Evolutionary conservation across 1,139 yeast genomes (phyloP), one percentile per base, ranked within the genome.

Genomic region (Yamadazyma buinensis): DNA sequence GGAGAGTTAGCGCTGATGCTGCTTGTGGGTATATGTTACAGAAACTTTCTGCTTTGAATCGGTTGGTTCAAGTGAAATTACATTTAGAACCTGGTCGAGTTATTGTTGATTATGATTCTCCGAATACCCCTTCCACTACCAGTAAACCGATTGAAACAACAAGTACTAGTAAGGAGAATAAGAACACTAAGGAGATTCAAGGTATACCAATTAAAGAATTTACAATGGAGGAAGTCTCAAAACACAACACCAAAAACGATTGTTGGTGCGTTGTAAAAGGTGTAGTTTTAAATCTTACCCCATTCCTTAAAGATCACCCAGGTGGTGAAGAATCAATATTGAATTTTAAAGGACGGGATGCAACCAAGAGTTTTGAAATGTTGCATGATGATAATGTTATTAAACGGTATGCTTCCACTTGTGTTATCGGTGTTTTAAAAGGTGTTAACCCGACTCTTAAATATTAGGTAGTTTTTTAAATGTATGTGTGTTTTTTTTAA

Each of bases 201-300:
- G 42, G 49, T 20, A 59, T 72, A 24, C 78, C 79, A 0, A 51
- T 54, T 4, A 61, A 57, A 33, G 74, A 72, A 41, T 72, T 64
- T 41, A 59, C 78, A 0, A 48, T 43, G 9, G 79, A 72, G 29
- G 84, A 77, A 53, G 79, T 84, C 19, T 70, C 76, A n/a, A 68
- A 75, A 47, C 95, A 84, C 60, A 75, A 78, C 55, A 59, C 54
- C 7, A 64, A 64, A 15, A 69, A 67, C 19, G 92, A 84, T 52
- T 82, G 95, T 59, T 90, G 97, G 97, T 83, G 87, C 32, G 80
- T 85, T 8, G 77, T 90, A 39, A 82, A 87, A 46, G 88, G 88
- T 34, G 78, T 84, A 30, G 96, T 85, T 23, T 80, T 87, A 54
- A 87, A 92, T 55, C 72, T 90, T 45, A 84, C 97, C 0, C 75